A percentile compares a stretch with the other conserved stretches of the same genome.
These are phyloP conservation scores for Cokeromyces recurvatus DNA, from an alignment of 371 early-diverging fungal species.

Conservation along the genomic window DNA sequence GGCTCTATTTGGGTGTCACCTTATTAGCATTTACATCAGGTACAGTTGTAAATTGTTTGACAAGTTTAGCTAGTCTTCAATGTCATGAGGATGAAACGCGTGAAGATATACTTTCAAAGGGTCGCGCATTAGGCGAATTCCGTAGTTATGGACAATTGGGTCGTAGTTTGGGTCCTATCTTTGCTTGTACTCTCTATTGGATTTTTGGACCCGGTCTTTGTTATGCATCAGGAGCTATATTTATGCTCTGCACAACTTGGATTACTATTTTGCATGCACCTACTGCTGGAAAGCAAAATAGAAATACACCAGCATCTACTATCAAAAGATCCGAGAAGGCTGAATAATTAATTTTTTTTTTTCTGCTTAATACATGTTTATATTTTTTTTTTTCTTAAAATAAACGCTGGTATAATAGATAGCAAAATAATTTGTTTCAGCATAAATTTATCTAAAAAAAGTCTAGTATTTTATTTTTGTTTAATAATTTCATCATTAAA, in stretches of 20 bases:
- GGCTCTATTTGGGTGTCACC: constrained; percentile 54
- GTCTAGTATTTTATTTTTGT: neutral
- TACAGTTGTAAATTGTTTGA: constrained; percentile 90
- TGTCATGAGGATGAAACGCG: constrained; percentile 30
- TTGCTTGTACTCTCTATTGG: constrained; percentile 89
- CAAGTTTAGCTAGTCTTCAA: constrained; percentile 66
- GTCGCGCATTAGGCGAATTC: constrained; percentile 80
- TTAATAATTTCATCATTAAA: no score
- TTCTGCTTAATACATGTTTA: no score
- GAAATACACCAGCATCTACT: neutral
- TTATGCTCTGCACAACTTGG: constrained; percentile 25
- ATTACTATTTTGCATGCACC: constrained; percentile 9
- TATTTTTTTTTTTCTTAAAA: no score
- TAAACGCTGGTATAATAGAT: no score
- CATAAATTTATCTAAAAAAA: no score
- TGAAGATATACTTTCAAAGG: constrained; percentile 45
- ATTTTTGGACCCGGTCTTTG: constrained; percentile 64
- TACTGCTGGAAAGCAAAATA: neutral
- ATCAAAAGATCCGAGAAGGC: constrained; percentile 1
- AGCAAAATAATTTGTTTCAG: no score
- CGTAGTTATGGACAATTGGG: constrained; percentile 91
- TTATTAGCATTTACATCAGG: constrained; percentile 88
- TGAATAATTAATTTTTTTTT: constrained; percentile 1
- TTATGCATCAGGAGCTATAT: constrained; percentile 38
- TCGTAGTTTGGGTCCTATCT: constrained; percentile 84